phyloP scores from a whole-genome alignment of 306 rosid species.

The Glycine soja region DNA sequence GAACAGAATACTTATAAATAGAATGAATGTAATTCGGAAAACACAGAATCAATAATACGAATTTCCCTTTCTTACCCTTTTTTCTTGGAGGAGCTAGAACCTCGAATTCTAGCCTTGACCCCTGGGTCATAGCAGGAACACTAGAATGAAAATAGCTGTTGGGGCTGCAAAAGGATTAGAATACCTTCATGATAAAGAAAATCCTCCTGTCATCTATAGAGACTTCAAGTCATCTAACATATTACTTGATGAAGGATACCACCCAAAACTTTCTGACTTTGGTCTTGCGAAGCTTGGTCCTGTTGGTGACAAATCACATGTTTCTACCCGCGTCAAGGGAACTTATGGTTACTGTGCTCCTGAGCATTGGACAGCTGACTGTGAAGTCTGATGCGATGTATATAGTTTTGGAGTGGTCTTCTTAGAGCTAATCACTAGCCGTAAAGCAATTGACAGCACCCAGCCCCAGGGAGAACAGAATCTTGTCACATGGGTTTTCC shows the following conservation, averaged over 20 bases:
- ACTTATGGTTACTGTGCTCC: constrained; percentile 97
- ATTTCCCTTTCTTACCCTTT: too few species aligned
- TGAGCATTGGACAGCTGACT: constrained; percentile 88
- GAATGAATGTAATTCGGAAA: too few species aligned
- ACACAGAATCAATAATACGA: too few species aligned
- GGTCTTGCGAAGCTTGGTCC: constrained; percentile 98
- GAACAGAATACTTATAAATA: too few species aligned
- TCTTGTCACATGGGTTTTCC: constrained; percentile 84
- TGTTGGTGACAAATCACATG: constrained; percentile 89
- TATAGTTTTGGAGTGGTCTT: constrained; percentile 93
- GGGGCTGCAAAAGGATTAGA: constrained; percentile 94
- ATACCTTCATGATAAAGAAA: constrained; percentile 88
- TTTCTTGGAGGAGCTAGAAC: too few species aligned
- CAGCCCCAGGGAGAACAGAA: constrained; percentile 92
- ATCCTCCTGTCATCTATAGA: constrained; percentile 90
- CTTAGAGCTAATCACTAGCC: constrained; percentile 89
- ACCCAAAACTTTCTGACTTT: constrained; percentile 92
- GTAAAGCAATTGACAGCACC: constrained; percentile 79
- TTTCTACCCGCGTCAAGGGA: constrained; percentile 94
- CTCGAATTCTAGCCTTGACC: too few species aligned
- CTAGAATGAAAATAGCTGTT: constrained; percentile 90
- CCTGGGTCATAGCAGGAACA: too few species aligned
- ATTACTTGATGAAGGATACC: constrained; percentile 83
- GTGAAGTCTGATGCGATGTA: constrained; percentile 91
- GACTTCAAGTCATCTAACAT: constrained; percentile 94